phyloP scores from a whole-genome alignment of 257 asterid species.

The Solanum medicagineum region DNA sequence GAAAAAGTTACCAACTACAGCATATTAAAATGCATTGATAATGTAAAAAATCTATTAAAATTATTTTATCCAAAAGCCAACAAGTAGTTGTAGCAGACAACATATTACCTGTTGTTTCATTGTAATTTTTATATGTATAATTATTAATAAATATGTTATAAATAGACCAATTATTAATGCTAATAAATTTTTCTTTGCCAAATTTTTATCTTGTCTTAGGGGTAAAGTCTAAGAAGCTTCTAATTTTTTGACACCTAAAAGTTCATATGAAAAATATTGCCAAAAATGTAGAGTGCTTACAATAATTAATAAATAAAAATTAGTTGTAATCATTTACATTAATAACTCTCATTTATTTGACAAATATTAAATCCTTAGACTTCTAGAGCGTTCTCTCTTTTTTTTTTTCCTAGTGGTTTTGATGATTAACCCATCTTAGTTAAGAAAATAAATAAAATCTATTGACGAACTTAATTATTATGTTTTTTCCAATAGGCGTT shows the following conservation, averaged over 20 bases:
- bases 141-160: neutral
- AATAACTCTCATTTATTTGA: neutral
- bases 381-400: neutral
- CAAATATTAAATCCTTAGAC: neutral
- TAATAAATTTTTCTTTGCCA: neutral
- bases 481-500: neutral
- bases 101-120: neutral
- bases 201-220: neutral
- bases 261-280: neutral
- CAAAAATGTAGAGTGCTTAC: neutral
- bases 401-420: neutral
- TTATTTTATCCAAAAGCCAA: neutral
- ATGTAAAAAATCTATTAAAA: neutral
- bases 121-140: neutral
- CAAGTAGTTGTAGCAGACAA: constrained; percentile 8
- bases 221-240: neutral
- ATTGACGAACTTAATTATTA: neutral
- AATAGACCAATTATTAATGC: neutral
- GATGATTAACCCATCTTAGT: neutral
- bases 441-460: neutral
- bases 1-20: neutral
- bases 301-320: neutral
- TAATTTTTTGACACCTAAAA: neutral
- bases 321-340: neutral
- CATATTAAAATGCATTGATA: neutral